Base-by-base conservation (phyloP, 441 rosid species). In the Erodium trifolium region DNA sequence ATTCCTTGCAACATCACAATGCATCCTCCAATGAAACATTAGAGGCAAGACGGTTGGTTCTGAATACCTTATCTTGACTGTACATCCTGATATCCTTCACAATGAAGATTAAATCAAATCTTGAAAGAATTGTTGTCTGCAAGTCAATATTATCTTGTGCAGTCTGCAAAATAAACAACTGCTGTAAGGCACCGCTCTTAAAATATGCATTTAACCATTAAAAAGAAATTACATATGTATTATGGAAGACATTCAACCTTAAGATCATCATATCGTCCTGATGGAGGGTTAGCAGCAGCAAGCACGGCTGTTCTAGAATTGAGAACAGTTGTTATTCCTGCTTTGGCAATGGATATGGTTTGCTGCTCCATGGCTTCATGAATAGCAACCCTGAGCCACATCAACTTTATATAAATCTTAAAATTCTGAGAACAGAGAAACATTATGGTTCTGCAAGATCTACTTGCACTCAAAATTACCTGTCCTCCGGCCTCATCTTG, bases 351-450 rank as follows among this genome's bases (percentile, higher is more conserved):
- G 64, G 97, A 93, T 82, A 93, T 93, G 8, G 99, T 93, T 83
- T 93, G 96, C 82, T 91, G 97, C 80, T 93, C 99, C 99, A 93
- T 91, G 41, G 99, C 97, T 85, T 93, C 99, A 77, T 93, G 99
- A 76, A 93, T 93, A 76, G 99, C 96, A 78, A 93, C 99, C 83
- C 99, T 93, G 80, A 49, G 60, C 45, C 67, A 68, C 69, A 75
- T 55, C 49, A 68, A 45, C 8, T 23, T 12, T 17, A 29, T 18
- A 35, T 31, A 41, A 74, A 68, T 37, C 62, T 49, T 29, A 19
- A 11, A 65, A 47, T 34, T 35, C 51, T n/a, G 51, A 66, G 55
- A 63, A 16, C 43, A 19, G 0, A 19, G 0, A 4, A 5, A 34
- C 43, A 67, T 70, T 13, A 19, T 49, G 63, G 72, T 57, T 64